phyloP scores from a whole-genome alignment of 225 moss, liverwort and hornwort genomes.

The Bryoerythrophyllum caledonicum region DNA sequence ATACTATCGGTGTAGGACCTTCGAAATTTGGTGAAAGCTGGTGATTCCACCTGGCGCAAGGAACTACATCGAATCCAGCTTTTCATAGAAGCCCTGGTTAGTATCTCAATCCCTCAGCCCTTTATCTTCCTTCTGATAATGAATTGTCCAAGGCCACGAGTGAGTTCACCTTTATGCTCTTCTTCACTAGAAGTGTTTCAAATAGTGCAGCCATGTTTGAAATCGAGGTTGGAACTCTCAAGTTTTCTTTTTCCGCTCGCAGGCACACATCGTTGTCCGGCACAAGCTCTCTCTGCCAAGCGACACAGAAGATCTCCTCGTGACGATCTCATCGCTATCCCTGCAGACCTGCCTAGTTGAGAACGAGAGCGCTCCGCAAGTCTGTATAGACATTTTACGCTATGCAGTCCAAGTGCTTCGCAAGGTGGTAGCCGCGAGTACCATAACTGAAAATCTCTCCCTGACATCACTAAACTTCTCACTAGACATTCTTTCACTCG shows the following conservation, averaged over 20 bases:
- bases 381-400: constrained; percentile 56
- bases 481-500: constrained; percentile 79
- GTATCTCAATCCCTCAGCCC: constrained; percentile 10
- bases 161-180: neutral
- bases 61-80: constrained; percentile 66
- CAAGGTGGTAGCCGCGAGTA: constrained; percentile 58
- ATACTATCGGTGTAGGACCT: constrained; percentile 59
- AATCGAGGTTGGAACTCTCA: constrained; percentile 11
- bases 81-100: constrained; percentile 82
- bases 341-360: constrained; percentile 66
- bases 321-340: constrained; percentile 63
- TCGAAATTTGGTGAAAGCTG: constrained; percentile 47
- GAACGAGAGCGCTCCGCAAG: constrained; percentile 58
- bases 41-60: constrained; percentile 55
- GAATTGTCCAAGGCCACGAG: neutral
- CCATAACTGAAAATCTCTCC: constrained; percentile 54
- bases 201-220: neutral
- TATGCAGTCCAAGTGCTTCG: constrained; percentile 66
- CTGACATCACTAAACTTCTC: constrained; percentile 62
- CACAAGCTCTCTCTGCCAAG: constrained; percentile 69
- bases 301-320: constrained; percentile 69
- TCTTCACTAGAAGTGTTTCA: constrained; percentile 2
- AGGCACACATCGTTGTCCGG: constrained; percentile 78
- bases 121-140: neutral
- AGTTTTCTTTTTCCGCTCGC: constrained; percentile 29